A percentile compares a stretch with the other conserved stretches of the same genome.
Evolutionary conservation across 2,329 filamentous ascomycete genomes (phyloP).

Genomic region (Colletotrichum sp.): DNA sequence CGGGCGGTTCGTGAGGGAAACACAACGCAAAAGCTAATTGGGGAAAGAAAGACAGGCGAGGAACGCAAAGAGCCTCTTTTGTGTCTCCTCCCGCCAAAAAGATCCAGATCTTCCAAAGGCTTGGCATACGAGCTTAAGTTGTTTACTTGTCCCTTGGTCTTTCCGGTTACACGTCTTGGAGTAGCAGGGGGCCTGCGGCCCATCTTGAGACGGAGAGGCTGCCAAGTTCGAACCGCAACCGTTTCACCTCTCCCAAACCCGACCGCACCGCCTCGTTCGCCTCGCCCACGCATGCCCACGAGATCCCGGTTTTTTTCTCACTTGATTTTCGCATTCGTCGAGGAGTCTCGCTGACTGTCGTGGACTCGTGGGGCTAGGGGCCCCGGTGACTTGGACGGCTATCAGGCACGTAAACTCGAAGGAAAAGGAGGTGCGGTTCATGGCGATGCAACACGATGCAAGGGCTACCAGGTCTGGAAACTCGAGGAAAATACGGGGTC

Average conservation of each 20-base stretch:
- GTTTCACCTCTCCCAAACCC: constrained; percentile 14
- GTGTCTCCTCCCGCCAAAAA: not conserved
- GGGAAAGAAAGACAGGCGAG: not conserved
- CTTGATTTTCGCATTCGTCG: not conserved
- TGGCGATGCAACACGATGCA: constrained; percentile 2
- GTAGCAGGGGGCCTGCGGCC: constrained; percentile 9
- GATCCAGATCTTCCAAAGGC: not conserved
- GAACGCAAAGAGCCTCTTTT: not conserved
- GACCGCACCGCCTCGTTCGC: constrained; percentile 14
- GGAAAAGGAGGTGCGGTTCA: not conserved
- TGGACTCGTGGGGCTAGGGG: not conserved
- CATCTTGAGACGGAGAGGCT: constrained; percentile 17
- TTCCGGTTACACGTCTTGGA: constrained; percentile 13
- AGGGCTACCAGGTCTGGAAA: constrained; percentile 5
- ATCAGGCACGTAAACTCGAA: not conserved
- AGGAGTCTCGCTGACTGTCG: not conserved
- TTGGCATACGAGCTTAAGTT: constrained; percentile 15
- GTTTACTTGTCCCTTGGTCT: not conserved
- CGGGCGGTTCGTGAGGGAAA: not conserved
- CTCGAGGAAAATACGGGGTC: not conserved
- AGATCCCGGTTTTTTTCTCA: not conserved
- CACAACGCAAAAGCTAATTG: not conserved
- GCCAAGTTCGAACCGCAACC: constrained; percentile 19
- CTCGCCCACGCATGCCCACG: not conserved
- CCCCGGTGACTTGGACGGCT: not conserved